Evolutionary conservation across 2,329 filamentous ascomycete species (phyloP), one percentile per base, ranked within the genome.

Genomic region (Epichloe hybrida): DNA sequence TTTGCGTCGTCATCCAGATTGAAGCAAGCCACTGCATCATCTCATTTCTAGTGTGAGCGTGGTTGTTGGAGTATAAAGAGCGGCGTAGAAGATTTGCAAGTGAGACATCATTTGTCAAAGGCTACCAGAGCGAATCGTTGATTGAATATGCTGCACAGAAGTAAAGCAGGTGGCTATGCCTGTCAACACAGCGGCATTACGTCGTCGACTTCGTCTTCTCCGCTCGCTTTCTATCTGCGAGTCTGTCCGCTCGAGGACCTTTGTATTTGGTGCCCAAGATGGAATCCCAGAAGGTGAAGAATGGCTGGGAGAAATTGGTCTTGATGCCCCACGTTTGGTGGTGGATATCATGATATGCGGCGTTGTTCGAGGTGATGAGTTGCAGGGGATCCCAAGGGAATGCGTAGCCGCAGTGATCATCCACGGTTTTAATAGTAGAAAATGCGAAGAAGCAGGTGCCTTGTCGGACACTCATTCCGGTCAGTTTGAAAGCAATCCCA

Each of bases 301-400:
- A 94, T 3, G 88, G 88, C 68, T 94, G 88, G 5, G 83, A 85
- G 66, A 88, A 94, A 70, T 94, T 94, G 56, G 84, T 86, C 77
- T 97, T 98, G 76, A 98, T 95, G 52, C 93, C 93, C 90, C 91
- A 97, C 68, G 87, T 94, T 70, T 98, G 93, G 70, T 98, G 93
- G 69, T 98, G 93, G 53, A 98, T 91, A 63, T 98, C 93, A 64
- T 98, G 93, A 68, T 97, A 98, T 37, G 83, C 84, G 27, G 93
- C 91, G 59, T 97, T 96, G 74, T 98, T 97, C 65, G 86, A 86
- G 43, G 90, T 95, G 54, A 97, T 76, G 63, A 85, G 83, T 74
- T 96, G 90, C 50, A 97, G 74, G 2, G 91, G 91, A 66, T 98
- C 93, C 81, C 86, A 97, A 1, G 93, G 93, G 54, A 98, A 83